Base-by-base conservation (phyloP, 768 basidiomycete genomes). In the Xerocomus potaroensis region DNA sequence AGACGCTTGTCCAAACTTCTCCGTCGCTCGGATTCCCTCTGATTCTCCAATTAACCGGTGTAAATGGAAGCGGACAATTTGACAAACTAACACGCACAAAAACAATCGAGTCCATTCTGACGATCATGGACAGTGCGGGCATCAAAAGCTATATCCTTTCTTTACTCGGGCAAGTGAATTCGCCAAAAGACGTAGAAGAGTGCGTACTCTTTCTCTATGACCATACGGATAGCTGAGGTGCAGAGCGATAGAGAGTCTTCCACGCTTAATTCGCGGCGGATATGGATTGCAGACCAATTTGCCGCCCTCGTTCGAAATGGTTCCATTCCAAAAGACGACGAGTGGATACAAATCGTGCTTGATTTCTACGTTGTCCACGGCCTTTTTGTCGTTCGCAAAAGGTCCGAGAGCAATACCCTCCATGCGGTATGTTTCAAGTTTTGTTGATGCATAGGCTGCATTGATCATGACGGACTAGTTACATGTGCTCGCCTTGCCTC, bases 31-130 rank as follows among this genome's bases (percentile, higher is more conserved):
- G 91, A 4, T 90, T 95, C 58, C 78, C 91, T 7, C 70, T 97
- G 32, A 82, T 99, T 57, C 69, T 91, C 27, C 85, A 91, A 59
- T 70, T 98, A 21, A 88, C 91, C 1, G 90, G 89, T 16, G 75
- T 80, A 40, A 73, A 95, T 61, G 92, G 92, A 9, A 84, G 77
- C 57, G 79, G 83, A 47, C 87, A 91, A 63, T 99, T 98, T 57
- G 95, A 99, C 68, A 85, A 79, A 64, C 65, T 95, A 47, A 95
- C 94, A 10, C 87, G 82, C 65, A 94, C 94, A 8, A 96, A 93
- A 68, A 95, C 91, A 0, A 78, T 97, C 29, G 92, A 95, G 68
- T 77, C 79, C 1, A 83, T 97, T 46, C 70, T 97, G 45, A 74
- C 80, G 3, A 79, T 78, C 29, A 82, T 93, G 77, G 80, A 85